Base-by-base conservation (phyloP, 2,329 filamentous ascomycete species). In the Scedosporium boydii region DNA sequence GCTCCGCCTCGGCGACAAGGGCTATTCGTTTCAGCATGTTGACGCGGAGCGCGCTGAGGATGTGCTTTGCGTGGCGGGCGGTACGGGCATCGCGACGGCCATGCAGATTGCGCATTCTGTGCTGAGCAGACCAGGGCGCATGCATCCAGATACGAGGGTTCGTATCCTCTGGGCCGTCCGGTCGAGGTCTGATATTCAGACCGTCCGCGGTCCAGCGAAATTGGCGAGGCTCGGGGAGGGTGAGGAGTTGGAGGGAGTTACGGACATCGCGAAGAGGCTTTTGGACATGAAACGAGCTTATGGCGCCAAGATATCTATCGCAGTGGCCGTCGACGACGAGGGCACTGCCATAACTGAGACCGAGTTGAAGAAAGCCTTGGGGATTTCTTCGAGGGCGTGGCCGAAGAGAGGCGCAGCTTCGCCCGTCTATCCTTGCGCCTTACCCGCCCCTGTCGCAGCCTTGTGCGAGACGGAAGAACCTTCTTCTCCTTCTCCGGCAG, bases 21-120 rank as follows among this genome's bases (percentile, higher is more conserved):
- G 53, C 23, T 62, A 58, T 41, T 21, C 53, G 4, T 62, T 62
- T 26, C 42, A 21, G 18, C 42, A 62, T 23, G 46, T 58, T 16
- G 21, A 48, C 2, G n/a, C 73, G 14, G 61, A 62, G 2, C 61
- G 65, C 44, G 66, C 67, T 23, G 69, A 69, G n/a, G 65, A 66
- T 21, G 80, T 97, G 2, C 78, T 97, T 1, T 96, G 98, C 70
- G 77, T 98, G 23, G 95, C 93, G 1, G 95, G 93, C 1, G 95
- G 95, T 0, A 99, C 95, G 0, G 93, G 95, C 1, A 89, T 99
- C 68, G 92, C 91, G 16, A 91, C 93, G 0, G 95, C 93, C 6
- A 75, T 98, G 73, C 93, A 98, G 75, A 84, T 89, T 48, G 90
- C 87, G 1, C 77, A 86, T 64, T 83, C 84, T 0, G 74, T 93